Evolutionary conservation across 305 asterid genomes (phyloP).

Genomic region (Solanum chacoense): DNA sequence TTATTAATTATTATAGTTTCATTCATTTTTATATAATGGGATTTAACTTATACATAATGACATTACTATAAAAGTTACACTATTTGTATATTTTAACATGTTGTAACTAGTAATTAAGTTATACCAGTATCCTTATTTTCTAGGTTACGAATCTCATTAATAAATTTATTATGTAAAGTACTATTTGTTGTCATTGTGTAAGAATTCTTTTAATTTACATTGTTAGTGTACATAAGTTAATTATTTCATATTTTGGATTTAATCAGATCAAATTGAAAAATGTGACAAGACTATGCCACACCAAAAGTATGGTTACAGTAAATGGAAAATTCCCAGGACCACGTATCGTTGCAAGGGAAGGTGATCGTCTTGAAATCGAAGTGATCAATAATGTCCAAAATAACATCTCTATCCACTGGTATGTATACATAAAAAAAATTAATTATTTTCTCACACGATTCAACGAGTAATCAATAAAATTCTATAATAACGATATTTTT

Average conservation of each 20-base stretch:
- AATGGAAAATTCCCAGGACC: conserved; percentile 54
- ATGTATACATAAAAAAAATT: not conserved
- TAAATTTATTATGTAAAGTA: not conserved
- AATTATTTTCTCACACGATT: not conserved
- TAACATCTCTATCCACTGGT: conserved; percentile 47
- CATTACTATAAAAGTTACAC: not conserved
- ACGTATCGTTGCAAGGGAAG: conserved; percentile 33
- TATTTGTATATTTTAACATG: not conserved
- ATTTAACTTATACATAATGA: not conserved
- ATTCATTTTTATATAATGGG: not conserved
- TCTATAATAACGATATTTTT: not conserved
- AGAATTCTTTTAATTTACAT: not conserved
- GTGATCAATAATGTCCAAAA: conserved; percentile 35
- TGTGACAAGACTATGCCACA: conserved; percentile 42
- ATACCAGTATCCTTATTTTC: not conserved
- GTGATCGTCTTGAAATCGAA: conserved; percentile 29
- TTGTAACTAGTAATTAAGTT: not conserved
- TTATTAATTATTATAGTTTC: not conserved
- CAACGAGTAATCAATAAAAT: conserved; percentile 12
- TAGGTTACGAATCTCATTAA: not conserved
- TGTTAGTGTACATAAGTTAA: not conserved
- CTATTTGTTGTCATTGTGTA: not conserved
- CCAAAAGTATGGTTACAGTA: conserved; percentile 38
- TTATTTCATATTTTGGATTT: not conserved
- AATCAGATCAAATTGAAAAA: conserved; percentile 38